These are phyloP conservation scores for Xylariaceae sp. DNA, from an alignment of 2,329 filamentous ascomycete species.

Conservation along the genomic window DNA sequence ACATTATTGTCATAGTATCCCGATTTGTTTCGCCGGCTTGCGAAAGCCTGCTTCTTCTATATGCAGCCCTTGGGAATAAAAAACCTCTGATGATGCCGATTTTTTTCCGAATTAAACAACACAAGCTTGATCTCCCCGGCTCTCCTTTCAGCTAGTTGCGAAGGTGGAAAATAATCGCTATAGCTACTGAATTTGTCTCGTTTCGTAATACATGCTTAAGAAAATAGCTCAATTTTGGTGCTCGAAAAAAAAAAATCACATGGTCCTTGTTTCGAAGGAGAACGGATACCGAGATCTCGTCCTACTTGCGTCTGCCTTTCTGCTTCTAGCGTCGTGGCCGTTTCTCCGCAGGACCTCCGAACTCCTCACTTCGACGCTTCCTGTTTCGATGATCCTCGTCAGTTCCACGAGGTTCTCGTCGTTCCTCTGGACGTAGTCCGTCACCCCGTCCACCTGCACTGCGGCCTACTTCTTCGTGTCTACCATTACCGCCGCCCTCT, in stretches of 20 bases:
- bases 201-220: constrained; percentile 17
- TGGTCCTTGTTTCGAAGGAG: not conserved
- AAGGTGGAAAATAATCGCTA: constrained; percentile 6
- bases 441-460: constrained; percentile 33
- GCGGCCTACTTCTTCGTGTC: constrained; percentile 31
- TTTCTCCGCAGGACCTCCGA: constrained; percentile 42
- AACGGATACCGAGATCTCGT: not conserved
- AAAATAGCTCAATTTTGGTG: not conserved
- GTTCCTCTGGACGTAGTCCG: constrained; percentile 34
- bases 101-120: no score
- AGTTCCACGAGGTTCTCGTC: constrained; percentile 33
- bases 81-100: no score
- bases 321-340: constrained; percentile 42
- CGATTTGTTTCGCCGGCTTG: constrained; percentile 2
- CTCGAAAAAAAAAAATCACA: constrained; percentile 8
- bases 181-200: constrained; percentile 9
- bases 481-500: constrained; percentile 27
- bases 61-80: not conserved
- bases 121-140: no score
- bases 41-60: constrained; percentile 6
- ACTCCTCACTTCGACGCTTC: constrained; percentile 48
- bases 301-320: not conserved
- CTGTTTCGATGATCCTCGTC: constrained; percentile 34
- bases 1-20: not conserved
- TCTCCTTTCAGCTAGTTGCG: no score